These are phyloP conservation scores for Ceratobasidium sp. DNA, from an alignment of 1,284 basidiomycete species.

Conservation along the genomic window DNA sequence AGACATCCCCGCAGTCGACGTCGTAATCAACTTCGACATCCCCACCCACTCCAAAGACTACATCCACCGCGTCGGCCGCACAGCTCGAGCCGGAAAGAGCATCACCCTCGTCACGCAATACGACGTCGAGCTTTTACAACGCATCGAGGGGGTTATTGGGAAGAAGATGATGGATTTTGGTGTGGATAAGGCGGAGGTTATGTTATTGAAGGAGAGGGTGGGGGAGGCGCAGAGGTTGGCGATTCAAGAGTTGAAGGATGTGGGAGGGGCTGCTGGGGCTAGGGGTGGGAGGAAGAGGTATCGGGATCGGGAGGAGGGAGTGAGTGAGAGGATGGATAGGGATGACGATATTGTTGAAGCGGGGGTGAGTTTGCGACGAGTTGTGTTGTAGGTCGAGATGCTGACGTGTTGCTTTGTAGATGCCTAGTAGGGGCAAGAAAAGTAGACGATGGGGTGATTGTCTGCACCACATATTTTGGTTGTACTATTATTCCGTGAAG, in stretches of 20 bases:
- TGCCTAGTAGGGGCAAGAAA: slow-evolving; percentile 25
- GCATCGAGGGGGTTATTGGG: slow-evolving; percentile 92
- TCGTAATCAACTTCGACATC: slow-evolving; percentile 98
- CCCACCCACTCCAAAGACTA: slow-evolving; percentile 99
- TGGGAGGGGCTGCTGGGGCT: slow-evolving; percentile 65
- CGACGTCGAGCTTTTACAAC: slow-evolving; percentile 95
- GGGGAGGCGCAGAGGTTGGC: slow-evolving; percentile 90
- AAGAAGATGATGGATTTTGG: slow-evolving; percentile 95
- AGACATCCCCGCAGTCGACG: slow-evolving; percentile 96
- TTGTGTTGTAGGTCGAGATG: not conserved
- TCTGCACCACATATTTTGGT: too few species aligned
- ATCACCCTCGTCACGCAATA: slow-evolving; percentile 99
- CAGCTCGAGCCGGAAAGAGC: slow-evolving; percentile 94
- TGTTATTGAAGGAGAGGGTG: slow-evolving; percentile 89
- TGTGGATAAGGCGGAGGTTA: slow-evolving; percentile 91
- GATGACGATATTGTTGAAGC: slow-evolving; percentile 90
- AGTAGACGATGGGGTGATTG: not conserved
- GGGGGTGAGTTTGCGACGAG: slow-evolving; percentile 63
- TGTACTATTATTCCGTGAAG: too few species aligned
- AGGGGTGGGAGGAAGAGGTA: slow-evolving; percentile 67
- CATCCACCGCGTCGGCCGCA: slow-evolving; percentile 98
- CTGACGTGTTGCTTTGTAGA: not conserved
- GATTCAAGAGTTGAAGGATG: slow-evolving; percentile 78
- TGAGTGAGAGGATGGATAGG: slow-evolving; percentile 79
- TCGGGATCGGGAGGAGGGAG: slow-evolving; percentile 64